Evolutionary conservation across 192 early-diverging fungal genomes (phyloP).

Genomic region (Phlyctochytrium planicorne): DNA sequence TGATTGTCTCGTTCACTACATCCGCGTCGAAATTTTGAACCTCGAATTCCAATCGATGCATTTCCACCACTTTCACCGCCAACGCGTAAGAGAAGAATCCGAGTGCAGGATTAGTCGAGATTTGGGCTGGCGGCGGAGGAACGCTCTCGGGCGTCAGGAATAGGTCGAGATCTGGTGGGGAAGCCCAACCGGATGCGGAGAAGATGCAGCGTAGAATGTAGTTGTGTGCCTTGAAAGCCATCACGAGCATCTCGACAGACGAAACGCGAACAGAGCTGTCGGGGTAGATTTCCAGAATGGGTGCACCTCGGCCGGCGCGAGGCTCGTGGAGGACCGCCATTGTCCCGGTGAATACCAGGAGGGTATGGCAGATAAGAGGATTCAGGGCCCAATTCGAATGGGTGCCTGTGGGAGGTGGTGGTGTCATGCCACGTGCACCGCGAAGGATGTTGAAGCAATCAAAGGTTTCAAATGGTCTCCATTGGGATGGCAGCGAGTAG

Average conservation of each 20-base stretch:
- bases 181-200: neutral
- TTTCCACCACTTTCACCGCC: neutral
- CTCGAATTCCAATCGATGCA: too few relatives aligned
- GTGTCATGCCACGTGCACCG: neutral
- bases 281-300: neutral
- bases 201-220: neutral
- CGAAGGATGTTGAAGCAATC: neutral
- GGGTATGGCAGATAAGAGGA: neutral
- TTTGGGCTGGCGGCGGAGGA: neutral
- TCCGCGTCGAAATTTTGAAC: neutral
- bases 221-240: neutral
- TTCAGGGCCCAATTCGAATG: neutral
- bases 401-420: neutral
- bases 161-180: neutral
- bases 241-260: neutral
- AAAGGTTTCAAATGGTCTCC: neutral
- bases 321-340: constrained; percentile 4
- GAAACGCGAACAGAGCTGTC: neutral
- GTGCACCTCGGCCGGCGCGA: neutral
- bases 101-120: neutral
- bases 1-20: neutral
- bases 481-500: neutral
- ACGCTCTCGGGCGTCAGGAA: neutral
- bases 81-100: neutral
- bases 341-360: neutral